Base-by-base conservation (phyloP, 2,329 filamentous ascomycete genomes). In the Trichophyton rubrum region DNA sequence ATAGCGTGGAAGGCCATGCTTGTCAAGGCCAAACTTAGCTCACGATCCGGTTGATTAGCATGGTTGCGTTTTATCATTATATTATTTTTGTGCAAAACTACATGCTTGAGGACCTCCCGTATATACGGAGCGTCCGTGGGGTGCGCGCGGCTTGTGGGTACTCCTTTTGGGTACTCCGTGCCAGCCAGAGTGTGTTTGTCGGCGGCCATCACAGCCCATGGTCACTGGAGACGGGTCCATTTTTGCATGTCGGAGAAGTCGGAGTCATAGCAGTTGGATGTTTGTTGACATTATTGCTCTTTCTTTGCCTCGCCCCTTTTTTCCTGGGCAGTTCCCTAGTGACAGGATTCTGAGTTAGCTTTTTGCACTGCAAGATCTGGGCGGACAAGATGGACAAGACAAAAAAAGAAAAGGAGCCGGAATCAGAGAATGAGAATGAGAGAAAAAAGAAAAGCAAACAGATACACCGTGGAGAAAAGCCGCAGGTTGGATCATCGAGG, bases 121-220 rank as follows among this genome's bases (percentile, higher is more conserved):
- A 38, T 27, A 27, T 53, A 53, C 49, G 49, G 49, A 53, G 49
- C 13, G 49, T 27, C 49, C 27, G 49, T 53, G 49, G 49, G 49
- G 27, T 53, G 49, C n/a, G 45, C 49, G 49, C 49, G 49, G 49
- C 22, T 53, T 53, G 49, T 53, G 49, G 49, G 22, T 53, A 53
- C 49, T 7, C 22, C 33, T 38, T 38, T 38, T 38, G 33, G 33
- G 11, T 38, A 38, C 33, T 30, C 27, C 33, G 33, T 38, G 33
- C 49, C 49, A 53, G 27, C 30, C 49, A 53, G 30, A 30, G 20
- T 51, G 6, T 20, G 47, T n/a, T 43, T 43, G 6, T 43, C 3
- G 40, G 40, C 9, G 33, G 33, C 33, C 9, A 38, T 38, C 33
- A 38, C 33, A 38, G 33, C 33, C 33, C 33, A 11, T 38, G 9